Conservation (phyloP, 192 early-diverging fungal genomes). For the Paraglomus brasilianum region DNA sequence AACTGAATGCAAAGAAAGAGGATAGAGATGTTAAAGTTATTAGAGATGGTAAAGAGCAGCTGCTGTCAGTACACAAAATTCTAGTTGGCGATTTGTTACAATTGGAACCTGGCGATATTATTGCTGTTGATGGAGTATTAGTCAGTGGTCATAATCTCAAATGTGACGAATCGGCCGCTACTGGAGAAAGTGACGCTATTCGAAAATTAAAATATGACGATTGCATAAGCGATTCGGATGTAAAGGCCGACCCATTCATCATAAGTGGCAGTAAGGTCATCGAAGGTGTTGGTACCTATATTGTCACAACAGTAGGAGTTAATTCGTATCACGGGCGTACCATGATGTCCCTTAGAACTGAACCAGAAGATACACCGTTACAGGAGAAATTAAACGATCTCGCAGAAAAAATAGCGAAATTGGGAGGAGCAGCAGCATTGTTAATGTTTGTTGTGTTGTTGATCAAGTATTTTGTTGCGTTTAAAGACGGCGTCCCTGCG, state of each 20-base stretch:
- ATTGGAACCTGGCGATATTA: slow-evolving; percentile 90
- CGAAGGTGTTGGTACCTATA: slow-evolving; percentile 84
- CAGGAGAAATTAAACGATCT: slow-evolving; percentile 87
- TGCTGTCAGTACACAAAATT: slow-evolving; percentile 77
- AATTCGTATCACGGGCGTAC: slow-evolving; percentile 89
- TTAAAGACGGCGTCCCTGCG: slow-evolving; percentile 42
- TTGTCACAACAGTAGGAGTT: slow-evolving; percentile 81
- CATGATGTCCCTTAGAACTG: slow-evolving; percentile 84
- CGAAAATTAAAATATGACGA: slow-evolving; percentile 68
- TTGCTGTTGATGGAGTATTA: slow-evolving; percentile 88
- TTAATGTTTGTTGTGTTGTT: slow-evolving; percentile 84
- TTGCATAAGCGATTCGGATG: slow-evolving; percentile 32
- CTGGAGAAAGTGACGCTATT: slow-evolving; percentile 93
- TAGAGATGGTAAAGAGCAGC: slow-evolving; percentile 63
- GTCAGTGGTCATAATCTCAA: slow-evolving; percentile 77
- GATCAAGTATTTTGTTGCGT: slow-evolving; percentile 80
- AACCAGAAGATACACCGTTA: slow-evolving; percentile 85
- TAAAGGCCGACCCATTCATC: slow-evolving; percentile 73
- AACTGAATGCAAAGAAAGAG: slow-evolving; percentile 83
- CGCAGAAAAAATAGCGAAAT: slow-evolving; percentile 92
- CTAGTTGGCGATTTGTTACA: slow-evolving; percentile 89
- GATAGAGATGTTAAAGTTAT: slow-evolving; percentile 69
- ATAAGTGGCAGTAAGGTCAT: slow-evolving; percentile 91
- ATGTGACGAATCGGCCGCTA: slow-evolving; percentile 90
- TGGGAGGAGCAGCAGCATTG: slow-evolving; percentile 81